Evolutionary conservation across 2,329 filamentous ascomycete species (phyloP).

Genomic region (Aspergillus latus): DNA sequence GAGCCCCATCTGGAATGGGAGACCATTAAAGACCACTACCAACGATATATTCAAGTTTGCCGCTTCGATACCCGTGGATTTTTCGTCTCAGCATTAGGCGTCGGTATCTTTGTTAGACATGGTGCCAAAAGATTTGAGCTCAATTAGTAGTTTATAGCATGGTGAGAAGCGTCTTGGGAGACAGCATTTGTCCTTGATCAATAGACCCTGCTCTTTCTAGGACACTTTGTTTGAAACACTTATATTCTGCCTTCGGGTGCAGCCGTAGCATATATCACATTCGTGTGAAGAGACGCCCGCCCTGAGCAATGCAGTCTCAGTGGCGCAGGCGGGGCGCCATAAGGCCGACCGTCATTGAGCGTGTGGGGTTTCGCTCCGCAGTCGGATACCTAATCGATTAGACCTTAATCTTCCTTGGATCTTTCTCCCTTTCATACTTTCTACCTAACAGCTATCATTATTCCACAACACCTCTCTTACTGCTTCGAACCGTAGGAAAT

Average conservation of each 20-base stretch:
- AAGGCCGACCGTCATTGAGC: not conserved
- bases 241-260: too few relatives aligned
- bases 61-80: not conserved
- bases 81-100: not conserved
- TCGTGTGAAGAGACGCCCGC: too few relatives aligned
- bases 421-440: constrained; percentile 18
- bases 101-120: not conserved
- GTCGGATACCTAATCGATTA: not conserved
- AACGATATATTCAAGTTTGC: too few relatives aligned
- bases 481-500: constrained; percentile 49
- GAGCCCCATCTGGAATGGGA: not conserved
- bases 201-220: too few relatives aligned
- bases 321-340: constrained; percentile 14
- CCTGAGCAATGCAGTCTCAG: not conserved
- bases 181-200: too few relatives aligned
- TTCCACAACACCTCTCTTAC: constrained; percentile 6
- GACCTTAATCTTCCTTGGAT: constrained; percentile 21
- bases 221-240: too few relatives aligned
- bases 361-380: constrained; percentile 22
- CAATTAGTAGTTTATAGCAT: not conserved
- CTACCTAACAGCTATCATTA: constrained; percentile 7
- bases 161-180: not conserved
- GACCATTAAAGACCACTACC: too few relatives aligned
- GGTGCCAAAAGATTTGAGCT: not conserved
- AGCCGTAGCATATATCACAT: too few relatives aligned